These are phyloP conservation scores for Harringtonia aguacate DNA, from an alignment of 2,329 filamentous ascomycete genomes.

Conservation along the genomic window DNA sequence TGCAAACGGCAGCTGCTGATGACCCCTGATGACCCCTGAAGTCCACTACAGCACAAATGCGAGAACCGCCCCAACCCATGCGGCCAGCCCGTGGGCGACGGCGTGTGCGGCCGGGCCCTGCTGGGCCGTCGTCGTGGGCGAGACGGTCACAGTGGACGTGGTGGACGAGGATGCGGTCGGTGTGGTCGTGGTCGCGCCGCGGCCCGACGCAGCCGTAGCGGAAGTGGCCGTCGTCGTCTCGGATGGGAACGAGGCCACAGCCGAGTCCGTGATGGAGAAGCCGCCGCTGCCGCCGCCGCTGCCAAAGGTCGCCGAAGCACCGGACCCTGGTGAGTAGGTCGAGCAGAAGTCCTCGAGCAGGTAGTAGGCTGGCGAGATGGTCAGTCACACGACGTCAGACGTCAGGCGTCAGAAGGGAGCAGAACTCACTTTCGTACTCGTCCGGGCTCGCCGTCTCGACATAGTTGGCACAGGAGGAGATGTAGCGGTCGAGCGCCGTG, in stretches of 20 bases:
- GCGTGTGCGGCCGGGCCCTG: background rate
- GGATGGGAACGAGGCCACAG: background rate
- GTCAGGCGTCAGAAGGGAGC: too few species aligned
- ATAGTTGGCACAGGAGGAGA: conserved; percentile 12
- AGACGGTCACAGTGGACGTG: background rate
- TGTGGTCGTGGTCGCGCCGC: background rate
- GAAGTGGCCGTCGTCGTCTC: too few species aligned
- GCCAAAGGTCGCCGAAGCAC: conserved; percentile 1
- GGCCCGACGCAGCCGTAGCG: background rate
- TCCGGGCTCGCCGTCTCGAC: conserved; percentile 10
- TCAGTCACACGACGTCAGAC: too few species aligned
- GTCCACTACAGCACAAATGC: conserved; percentile 3
- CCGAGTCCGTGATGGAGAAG: background rate
- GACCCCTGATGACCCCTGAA: background rate
- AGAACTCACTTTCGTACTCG: conserved; percentile 10
- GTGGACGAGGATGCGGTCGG: background rate
- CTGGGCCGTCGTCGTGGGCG: conserved; percentile 1
- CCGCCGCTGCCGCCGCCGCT: conserved; percentile 1
- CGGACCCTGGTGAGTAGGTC: background rate
- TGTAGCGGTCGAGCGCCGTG: conserved; percentile 15
- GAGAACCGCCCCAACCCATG: conserved; percentile 5
- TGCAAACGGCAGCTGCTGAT: too few species aligned
- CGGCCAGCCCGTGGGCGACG: background rate
- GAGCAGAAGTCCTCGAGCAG: conserved; percentile 12
- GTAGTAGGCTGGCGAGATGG: conserved; percentile 2